phyloP scores from a whole-genome alignment of 441 rosid genomes.

The Lepidium campestre region DNA sequence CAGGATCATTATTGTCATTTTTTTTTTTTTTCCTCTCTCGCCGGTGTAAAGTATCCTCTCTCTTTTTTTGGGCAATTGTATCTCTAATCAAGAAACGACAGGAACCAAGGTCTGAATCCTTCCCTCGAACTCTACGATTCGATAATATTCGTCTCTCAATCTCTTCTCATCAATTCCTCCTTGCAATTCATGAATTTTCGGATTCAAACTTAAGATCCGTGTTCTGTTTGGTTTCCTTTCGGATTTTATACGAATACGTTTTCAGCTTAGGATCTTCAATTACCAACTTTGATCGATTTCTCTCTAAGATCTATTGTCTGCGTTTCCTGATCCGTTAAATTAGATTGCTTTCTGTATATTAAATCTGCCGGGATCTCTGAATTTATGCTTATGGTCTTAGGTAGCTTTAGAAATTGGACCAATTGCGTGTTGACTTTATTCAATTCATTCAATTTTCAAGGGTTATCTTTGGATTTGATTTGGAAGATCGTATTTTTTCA shows the following conservation, averaged over 20 bases:
- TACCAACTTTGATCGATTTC: neutral
- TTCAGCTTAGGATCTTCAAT: neutral
- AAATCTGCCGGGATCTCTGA: neutral
- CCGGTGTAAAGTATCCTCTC: neutral
- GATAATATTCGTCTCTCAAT: neutral
- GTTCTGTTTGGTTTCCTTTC: neutral
- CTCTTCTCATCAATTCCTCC: neutral
- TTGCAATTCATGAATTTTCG: neutral
- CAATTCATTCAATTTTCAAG: neutral
- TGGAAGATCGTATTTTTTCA: neutral
- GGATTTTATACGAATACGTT: neutral
- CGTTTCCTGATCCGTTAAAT: neutral
- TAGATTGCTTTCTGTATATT: neutral
- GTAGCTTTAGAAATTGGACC: neutral
- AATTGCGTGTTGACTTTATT: neutral
- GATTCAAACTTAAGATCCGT: slow-evolving; percentile 1
- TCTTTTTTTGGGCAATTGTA: neutral
- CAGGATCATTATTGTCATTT: neutral
- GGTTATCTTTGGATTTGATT: neutral
- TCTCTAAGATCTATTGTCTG: neutral
- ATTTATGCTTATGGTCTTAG: neutral
- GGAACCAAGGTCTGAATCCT: slow-evolving; percentile 20
- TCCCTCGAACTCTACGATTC: neutral
- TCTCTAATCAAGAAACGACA: neutral
- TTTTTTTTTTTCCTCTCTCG: neutral